Conservation (phyloP, 1,284 basidiomycete genomes). For the Pholiota adiposa region DNA sequence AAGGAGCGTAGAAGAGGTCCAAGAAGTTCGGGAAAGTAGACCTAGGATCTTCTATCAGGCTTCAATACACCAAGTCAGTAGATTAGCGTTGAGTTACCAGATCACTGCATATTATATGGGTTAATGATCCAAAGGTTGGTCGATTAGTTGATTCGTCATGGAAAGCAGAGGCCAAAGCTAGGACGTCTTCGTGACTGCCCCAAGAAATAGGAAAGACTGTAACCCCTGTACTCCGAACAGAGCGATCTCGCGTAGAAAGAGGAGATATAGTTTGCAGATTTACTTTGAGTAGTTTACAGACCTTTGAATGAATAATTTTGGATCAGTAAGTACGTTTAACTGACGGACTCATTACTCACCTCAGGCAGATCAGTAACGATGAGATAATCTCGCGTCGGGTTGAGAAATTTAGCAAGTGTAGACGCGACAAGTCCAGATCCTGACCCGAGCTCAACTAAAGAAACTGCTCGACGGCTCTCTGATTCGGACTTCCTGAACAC, state of each 20-base stretch:
- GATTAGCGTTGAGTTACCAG: conserved; percentile 50
- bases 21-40: conserved; percentile 78
- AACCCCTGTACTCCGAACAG: conserved; percentile 23
- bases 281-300: conserved; percentile 48
- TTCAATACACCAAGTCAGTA: conserved; percentile 1
- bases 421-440: conserved; percentile 71
- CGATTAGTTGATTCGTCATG: conserved; percentile 16
- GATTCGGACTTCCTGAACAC: conserved; percentile 35
- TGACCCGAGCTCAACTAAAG: conserved; percentile 71
- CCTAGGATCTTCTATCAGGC: conserved; percentile 40
- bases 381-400: conserved; percentile 41
- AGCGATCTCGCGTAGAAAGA: background rate
- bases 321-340: background rate
- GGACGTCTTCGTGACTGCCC: conserved; percentile 55
- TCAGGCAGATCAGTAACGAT: conserved; percentile 75
- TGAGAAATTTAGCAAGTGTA: conserved; percentile 39
- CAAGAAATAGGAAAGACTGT: conserved; percentile 65
- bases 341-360: too few species aligned
- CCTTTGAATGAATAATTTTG: too few species aligned
- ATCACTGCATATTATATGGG: conserved; percentile 77
- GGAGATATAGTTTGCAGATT: conserved; percentile 43
- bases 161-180: conserved; percentile 44
- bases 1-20: conserved; percentile 72
- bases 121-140: conserved; percentile 36
- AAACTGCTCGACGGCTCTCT: conserved; percentile 20